A percentile compares a stretch with the other conserved stretches of the same genome.
Conservation (phyloP, 2,329 filamentous ascomycete genomes). For the Botryotinia convoluta region DNA sequence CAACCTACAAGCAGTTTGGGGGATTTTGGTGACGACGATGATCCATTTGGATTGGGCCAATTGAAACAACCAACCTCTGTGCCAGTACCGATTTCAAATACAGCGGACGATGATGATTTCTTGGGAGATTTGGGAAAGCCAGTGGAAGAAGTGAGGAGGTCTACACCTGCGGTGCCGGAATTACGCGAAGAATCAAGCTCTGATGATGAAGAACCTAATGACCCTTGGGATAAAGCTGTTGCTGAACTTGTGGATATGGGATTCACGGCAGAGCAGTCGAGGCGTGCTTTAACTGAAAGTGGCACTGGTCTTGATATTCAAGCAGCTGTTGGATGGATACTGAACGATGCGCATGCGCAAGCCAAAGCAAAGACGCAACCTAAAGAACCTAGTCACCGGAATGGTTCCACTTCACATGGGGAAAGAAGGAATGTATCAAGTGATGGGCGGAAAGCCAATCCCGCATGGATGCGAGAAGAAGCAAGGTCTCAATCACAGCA, state of each 20-base stretch:
- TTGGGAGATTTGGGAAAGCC: slow-evolving; percentile 63
- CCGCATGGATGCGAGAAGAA: slow-evolving; percentile 63
- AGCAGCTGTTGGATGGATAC: slow-evolving; percentile 79
- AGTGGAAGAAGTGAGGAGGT: slow-evolving; percentile 59
- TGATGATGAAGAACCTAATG: slow-evolving; percentile 41
- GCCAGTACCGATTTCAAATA: slow-evolving; percentile 30
- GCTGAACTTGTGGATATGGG: slow-evolving; percentile 94
- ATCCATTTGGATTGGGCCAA: slow-evolving; percentile 79
- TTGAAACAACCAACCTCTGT: slow-evolving; percentile 43
- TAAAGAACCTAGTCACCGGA: slow-evolving; percentile 36
- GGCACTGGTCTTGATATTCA: slow-evolving; percentile 79
- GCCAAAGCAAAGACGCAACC: slow-evolving; percentile 69
- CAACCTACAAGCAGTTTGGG: slow-evolving; percentile 24
- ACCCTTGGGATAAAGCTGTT: slow-evolving; percentile 74
- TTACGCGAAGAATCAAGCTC: slow-evolving; percentile 28
- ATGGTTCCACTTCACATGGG: slow-evolving; percentile 31
- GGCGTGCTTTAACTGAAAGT: slow-evolving; percentile 74
- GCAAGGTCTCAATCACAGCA: slow-evolving; percentile 44
- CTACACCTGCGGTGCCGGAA: slow-evolving; percentile 36
- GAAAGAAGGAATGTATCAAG: slow-evolving; percentile 31
- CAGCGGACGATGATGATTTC: slow-evolving; percentile 61
- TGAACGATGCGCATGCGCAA: slow-evolving; percentile 79
- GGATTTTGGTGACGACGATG: slow-evolving; percentile 63
- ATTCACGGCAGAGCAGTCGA: slow-evolving; percentile 82
- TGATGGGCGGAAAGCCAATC: slow-evolving; percentile 42